Percentiles rank a stretch among this genome's conserved stretches.
Conservation (phyloP, 305 asterid species). For the Fraxinus paxiana region DNA sequence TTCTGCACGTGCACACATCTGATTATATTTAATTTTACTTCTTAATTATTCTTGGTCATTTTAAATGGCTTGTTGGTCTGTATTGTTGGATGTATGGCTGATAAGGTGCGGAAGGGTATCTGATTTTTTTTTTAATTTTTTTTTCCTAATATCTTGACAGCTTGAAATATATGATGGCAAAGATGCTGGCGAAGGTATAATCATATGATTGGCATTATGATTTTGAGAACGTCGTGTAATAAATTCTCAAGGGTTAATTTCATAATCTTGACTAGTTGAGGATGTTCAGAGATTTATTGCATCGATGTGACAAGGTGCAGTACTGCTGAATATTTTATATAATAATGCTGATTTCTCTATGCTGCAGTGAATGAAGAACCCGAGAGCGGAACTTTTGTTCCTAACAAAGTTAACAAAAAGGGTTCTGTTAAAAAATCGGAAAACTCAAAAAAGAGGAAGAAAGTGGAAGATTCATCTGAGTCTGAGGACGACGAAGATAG, state of each 20-base stretch:
- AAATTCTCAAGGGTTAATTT: neutral
- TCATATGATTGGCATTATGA: neutral
- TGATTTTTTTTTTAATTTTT: slow-evolving; percentile 17
- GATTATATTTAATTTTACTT: neutral
- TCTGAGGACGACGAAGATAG: slow-evolving; percentile 51
- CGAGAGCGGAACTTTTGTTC: slow-evolving; percentile 24
- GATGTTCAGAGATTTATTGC: neutral
- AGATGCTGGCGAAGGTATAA: slow-evolving; percentile 72
- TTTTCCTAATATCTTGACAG: slow-evolving; percentile 38
- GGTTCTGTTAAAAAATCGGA: slow-evolving; percentile 38
- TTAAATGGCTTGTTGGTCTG: neutral
- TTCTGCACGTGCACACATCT: neutral
- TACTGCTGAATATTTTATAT: neutral
- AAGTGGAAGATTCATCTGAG: slow-evolving; percentile 51
- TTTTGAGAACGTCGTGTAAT: neutral
- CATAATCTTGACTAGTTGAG: neutral
- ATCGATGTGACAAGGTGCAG: neutral
- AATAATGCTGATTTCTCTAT: slow-evolving; percentile 21
- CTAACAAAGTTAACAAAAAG: slow-evolving; percentile 43
- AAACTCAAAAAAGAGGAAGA: slow-evolving; percentile 66
- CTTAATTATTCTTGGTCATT: neutral
- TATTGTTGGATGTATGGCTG: neutral
- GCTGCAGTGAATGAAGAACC: slow-evolving; percentile 48
- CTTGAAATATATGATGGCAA: slow-evolving; percentile 87
- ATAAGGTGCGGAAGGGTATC: slow-evolving; percentile 9